Percentiles rank a stretch among this genome's conserved stretches.
Conservation (phyloP, 768 basidiomycete species). For the Peribolospora baueri region DNA sequence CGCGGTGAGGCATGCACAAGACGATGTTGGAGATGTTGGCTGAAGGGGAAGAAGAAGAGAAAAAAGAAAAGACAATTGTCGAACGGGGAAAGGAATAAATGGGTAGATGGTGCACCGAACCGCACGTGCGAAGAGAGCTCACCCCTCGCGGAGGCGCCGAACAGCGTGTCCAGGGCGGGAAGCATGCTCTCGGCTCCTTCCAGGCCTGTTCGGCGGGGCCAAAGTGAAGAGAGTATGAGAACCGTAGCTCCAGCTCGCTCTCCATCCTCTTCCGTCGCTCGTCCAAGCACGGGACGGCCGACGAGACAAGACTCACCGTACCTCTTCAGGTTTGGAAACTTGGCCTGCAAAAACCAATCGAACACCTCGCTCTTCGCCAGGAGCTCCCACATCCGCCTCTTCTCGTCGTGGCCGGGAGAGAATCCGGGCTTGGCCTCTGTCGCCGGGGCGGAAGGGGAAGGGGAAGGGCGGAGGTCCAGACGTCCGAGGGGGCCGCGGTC, state of each 20-base stretch:
- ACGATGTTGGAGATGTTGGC: slow-evolving; percentile 26
- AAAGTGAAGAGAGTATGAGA: too few species aligned
- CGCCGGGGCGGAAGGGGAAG: slow-evolving; percentile 5
- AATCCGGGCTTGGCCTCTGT: not conserved
- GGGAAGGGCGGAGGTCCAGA: not conserved
- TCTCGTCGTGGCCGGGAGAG: slow-evolving; percentile 3
- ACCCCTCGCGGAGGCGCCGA: slow-evolving; percentile 41
- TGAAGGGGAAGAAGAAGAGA: not conserved
- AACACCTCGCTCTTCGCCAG: slow-evolving; percentile 54
- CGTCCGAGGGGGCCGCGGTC: slow-evolving; percentile 24
- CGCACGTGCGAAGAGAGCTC: slow-evolving; percentile 5
- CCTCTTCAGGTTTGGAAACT: slow-evolving; percentile 46
- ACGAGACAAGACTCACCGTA: slow-evolving; percentile 12
- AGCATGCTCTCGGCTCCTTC: slow-evolving; percentile 91
- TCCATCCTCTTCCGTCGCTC: too few species aligned
- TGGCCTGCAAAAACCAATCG: slow-evolving; percentile 60
- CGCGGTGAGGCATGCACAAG: slow-evolving; percentile 30
- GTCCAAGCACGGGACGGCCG: slow-evolving; percentile 37
- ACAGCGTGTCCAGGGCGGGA: slow-evolving; percentile 56
- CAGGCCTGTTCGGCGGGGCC: slow-evolving; percentile 25
- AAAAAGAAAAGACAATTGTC: not conserved
- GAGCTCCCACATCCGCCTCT: slow-evolving; percentile 26
- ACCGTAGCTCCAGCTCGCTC: too few species aligned
- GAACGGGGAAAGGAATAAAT: not conserved
- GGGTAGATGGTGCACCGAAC: not conserved